Base-by-base conservation (phyloP, 2,329 filamentous ascomycete genomes). In the Cercospora brassicicola region DNA sequence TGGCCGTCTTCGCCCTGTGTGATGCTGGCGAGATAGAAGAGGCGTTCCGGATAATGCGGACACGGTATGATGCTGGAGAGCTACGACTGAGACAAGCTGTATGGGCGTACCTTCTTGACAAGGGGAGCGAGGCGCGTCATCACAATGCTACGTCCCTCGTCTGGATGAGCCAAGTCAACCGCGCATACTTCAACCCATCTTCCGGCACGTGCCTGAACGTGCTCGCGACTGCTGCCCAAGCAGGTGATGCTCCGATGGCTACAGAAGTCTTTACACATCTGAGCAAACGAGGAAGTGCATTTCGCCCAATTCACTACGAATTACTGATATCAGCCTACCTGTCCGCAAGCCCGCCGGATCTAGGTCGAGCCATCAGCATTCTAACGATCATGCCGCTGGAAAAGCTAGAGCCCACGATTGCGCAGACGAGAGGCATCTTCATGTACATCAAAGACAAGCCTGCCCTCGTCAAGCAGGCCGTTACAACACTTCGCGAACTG, bases 1-100 rank as follows among this genome's bases (percentile, higher is more conserved):
- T 94, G 68, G 89, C 94, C 63, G 85, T 93, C 65, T 91, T 91
- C 76, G 87, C 87, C 20, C 86, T 97, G 51, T 88, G 88, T 55
- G 89, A 91, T 67, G 83, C 87, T 51, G 87, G 88, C 6, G 93
- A 95, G 77, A 82, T 93, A 36, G 91, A 95, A 64, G 92, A 95
- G 76, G 89, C 93, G 11, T 82, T 94, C 68, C 82, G 86, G 55
- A 80, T 97, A 28, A 83, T 95, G 71, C 84, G 86, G 62, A 82
- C 86, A 68, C 86, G 90, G 59, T 78, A 83, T 28, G 79, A 83
- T 42, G 79, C 82, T 39, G 67, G 71, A 63, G 77, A 78, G 65
- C 72, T 74, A 23, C 74, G 77, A 13, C 81, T 89, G 64, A 84
- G 83, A n/a, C 76, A 79, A 8, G 84, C 82, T 33, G 78, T 94